Evolutionary conservation across 805 yeast genomes (phyloP).

Genomic region (Cyberlindnera maritima): DNA sequence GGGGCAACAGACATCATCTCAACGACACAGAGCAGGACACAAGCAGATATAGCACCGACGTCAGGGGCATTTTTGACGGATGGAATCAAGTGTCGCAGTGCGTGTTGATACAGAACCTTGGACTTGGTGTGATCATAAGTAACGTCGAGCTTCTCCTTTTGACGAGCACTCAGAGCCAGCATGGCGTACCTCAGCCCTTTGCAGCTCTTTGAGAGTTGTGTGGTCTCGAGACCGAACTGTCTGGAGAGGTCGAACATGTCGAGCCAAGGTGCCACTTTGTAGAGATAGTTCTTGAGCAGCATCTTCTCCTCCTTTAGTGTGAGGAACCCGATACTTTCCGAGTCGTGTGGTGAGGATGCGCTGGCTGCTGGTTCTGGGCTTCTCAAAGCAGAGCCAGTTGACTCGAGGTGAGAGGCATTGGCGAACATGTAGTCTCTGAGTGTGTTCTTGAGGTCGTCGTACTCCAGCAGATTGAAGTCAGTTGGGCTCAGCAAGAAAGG

Average conservation of each 20-base stretch:
- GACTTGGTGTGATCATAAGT: slow-evolving; percentile 29
- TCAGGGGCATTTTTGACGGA: slow-evolving; percentile 32
- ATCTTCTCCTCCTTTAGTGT: slow-evolving; percentile 33
- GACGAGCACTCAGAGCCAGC: slow-evolving; percentile 34
- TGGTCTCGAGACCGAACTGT: slow-evolving; percentile 34
- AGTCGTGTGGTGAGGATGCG: background rate
- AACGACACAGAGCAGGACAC: slow-evolving; percentile 40
- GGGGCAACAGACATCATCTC: slow-evolving; percentile 41
- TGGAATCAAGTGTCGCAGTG: slow-evolving; percentile 34
- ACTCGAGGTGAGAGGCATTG: slow-evolving; percentile 29
- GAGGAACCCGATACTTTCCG: slow-evolving; percentile 20
- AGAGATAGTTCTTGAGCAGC: slow-evolving; percentile 34
- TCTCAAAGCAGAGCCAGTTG: slow-evolving; percentile 3
- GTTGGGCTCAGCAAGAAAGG: slow-evolving; percentile 12
- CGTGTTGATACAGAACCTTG: slow-evolving; percentile 32
- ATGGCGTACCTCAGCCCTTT: slow-evolving; percentile 31
- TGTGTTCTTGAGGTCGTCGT: slow-evolving; percentile 33
- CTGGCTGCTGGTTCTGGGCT: background rate
- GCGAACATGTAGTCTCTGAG: slow-evolving; percentile 40
- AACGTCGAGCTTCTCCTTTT: slow-evolving; percentile 29
- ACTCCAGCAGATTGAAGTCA: slow-evolving; percentile 26
- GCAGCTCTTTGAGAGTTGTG: slow-evolving; percentile 39
- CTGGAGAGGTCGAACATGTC: slow-evolving; percentile 38
- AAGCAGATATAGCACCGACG: slow-evolving; percentile 33
- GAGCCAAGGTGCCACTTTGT: slow-evolving; percentile 38